Evolutionary conservation across 306 rosid species (phyloP), one percentile per base, ranked within the genome.

Genomic region (Parietaria judaica): DNA sequence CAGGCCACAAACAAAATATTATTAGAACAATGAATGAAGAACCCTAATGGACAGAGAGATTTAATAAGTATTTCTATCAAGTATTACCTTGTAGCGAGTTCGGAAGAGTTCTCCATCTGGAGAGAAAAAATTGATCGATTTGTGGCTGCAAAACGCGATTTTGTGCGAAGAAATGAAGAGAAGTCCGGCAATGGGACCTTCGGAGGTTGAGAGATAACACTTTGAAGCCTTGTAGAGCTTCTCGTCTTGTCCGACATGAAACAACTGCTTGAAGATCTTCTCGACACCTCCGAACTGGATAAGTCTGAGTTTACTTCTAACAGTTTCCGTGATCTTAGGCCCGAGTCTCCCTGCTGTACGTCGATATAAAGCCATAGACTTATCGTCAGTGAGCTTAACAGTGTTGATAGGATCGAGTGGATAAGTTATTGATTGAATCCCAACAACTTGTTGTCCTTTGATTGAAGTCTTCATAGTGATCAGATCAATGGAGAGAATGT

Each of bases 171-270:
- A 89, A 56, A 89, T 77, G 80, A 89, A 89, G 74, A 89, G 89
- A 34, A 84, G 89, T n/a, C 95, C 97, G 14, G 91, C 89, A 16
- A 86, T 76, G 17, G 95, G 97, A 58, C 97, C 97, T 0, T 84
- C 74, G 54, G 95, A 83, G 47, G 97, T 89, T 67, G 89, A 89
- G 58, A 89, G 67, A 76, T 71, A 76, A 70, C 97, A 89, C 8
- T 82, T 91, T 34, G 72, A 78, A 65, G 83, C 90, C 66, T 80
- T 84, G 75, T 76, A 14, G 6, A 89, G 60, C 66, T 77, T 89
- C 73, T 89, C 97, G 39, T 76, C 83, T 55, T 44, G 62, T 55
- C 11, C 69, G 49, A 67, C 76, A 53, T 64, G 67, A 63, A 89
- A 86, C 11, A 77, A 74, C 57, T 83, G 60, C 79, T 65, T 78